Evolutionary conservation across 495 filamentous ascomycete genomes (phyloP).

Genomic region (Amniculicola lignicola): DNA sequence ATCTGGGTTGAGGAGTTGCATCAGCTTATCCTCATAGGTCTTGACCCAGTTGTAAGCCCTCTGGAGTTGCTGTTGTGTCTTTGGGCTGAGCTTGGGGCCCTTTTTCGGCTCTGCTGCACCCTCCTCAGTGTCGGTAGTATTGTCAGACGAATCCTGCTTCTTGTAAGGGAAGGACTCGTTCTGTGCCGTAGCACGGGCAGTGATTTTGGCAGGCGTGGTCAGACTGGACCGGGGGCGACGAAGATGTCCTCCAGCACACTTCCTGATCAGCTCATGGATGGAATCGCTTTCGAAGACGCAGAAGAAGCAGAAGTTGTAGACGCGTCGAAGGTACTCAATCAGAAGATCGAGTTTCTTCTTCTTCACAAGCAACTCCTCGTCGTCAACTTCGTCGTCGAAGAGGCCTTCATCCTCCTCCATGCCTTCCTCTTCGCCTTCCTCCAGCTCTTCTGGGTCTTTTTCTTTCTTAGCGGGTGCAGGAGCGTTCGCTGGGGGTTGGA

Average conservation of each 20-base stretch:
- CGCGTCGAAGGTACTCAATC: conserved; percentile 93
- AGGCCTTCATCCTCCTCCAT: conserved; percentile 69
- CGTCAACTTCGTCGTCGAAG: conserved; percentile 79
- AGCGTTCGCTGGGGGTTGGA: conserved; percentile 64
- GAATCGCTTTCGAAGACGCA: conserved; percentile 98
- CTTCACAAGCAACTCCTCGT: conserved; percentile 81
- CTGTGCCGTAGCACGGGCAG: conserved; percentile 76
- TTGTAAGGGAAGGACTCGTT: conserved; percentile 78
- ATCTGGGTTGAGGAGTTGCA: conserved; percentile 87
- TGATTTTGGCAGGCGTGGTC: conserved; percentile 74
- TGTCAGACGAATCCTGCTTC: conserved; percentile 56
- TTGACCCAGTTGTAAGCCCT: conserved; percentile 99
- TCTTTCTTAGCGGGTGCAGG: conserved; percentile 57
- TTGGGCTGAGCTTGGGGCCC: conserved; percentile 58
- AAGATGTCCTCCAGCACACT: conserved; percentile 94
- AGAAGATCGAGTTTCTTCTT: conserved; percentile 96
- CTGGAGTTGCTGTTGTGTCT: conserved; percentile 84
- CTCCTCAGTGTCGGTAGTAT: conserved; percentile 54
- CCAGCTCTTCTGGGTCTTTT: conserved; percentile 57
- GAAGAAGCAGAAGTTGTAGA: conserved; percentile 99
- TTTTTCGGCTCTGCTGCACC: conserved; percentile 61
- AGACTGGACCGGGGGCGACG: conserved; percentile 82
- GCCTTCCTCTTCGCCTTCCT: conserved; percentile 66
- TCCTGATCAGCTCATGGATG: conserved; percentile 88
- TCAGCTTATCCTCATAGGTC: conserved; percentile 94